Percentiles rank a stretch among this genome's conserved stretches.
Evolutionary conservation across 352 stramenopile species (phyloP).

Genomic region (Phytophthora citrophthora): DNA sequence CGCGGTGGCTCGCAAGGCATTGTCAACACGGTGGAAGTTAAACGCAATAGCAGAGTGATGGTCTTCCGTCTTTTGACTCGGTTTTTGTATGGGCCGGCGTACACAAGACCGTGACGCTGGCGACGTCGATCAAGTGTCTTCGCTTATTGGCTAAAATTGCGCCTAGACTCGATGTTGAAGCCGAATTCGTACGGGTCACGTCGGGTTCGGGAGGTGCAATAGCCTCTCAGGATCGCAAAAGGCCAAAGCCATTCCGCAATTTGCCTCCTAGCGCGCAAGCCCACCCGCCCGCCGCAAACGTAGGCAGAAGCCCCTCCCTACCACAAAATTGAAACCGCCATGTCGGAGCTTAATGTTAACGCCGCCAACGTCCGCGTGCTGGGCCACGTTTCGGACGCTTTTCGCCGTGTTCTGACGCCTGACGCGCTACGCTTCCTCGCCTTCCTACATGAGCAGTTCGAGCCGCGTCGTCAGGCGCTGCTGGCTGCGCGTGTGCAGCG

Average conservation of each 20-base stretch:
- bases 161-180: conserved; percentile 22
- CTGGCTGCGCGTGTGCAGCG: conserved; percentile 56
- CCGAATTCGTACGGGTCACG: conserved; percentile 7
- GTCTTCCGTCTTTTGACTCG: conserved; percentile 13
- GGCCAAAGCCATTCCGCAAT: conserved; percentile 28
- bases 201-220: conserved; percentile 5
- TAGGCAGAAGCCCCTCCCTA: conserved; percentile 1
- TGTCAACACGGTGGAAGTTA: conserved; percentile 11
- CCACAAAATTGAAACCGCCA: conserved; percentile 20
- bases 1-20: conserved; percentile 22
- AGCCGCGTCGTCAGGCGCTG: conserved; percentile 60
- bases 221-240: conserved; percentile 21
- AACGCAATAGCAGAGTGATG: conserved; percentile 28
- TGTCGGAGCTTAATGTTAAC: conserved; percentile 56
- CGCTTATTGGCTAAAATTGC: conserved; percentile 11
- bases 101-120: conserved; percentile 19
- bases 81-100: conserved; percentile 1
- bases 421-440: conserved; percentile 93
- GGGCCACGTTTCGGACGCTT: conserved; percentile 77
- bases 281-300: neutral
- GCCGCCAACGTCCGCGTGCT: conserved; percentile 85
- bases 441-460: conserved; percentile 91
- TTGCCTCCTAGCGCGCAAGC: conserved; percentile 14
- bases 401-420: conserved; percentile 87
- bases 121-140: conserved; percentile 6